These are phyloP conservation scores for Protea cynaroides DNA, from an alignment of 164 flowering plant species.

Conservation along the genomic window DNA sequence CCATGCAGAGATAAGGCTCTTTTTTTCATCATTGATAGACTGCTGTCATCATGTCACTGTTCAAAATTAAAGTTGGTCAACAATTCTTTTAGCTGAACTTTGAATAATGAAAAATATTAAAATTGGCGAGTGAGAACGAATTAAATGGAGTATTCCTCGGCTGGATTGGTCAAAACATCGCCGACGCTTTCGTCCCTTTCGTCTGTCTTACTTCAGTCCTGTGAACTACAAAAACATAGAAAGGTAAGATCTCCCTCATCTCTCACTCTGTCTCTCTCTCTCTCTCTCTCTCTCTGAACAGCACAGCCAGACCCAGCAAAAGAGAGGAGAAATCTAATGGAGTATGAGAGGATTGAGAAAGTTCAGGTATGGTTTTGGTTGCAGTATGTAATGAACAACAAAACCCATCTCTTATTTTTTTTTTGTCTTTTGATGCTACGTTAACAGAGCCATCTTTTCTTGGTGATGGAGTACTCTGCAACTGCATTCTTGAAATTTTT, in stretches of 20 bases:
- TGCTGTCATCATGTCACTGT: no score
- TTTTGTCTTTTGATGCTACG: background rate
- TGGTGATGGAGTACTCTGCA: background rate
- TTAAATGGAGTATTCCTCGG: background rate
- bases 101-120: background rate
- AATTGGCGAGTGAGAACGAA: constrained; percentile 2
- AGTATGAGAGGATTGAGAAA: constrained; percentile 88
- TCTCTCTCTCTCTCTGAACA: background rate
- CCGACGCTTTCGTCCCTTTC: constrained; percentile 11
- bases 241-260: background rate
- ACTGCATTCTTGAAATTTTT: background rate
- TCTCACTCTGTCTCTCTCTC: background rate
- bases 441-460: background rate
- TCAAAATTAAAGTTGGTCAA: no score
- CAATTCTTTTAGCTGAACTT: no score
- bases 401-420: constrained; percentile 7
- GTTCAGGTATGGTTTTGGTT: constrained; percentile 45
- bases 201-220: background rate
- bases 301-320: background rate
- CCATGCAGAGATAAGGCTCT: no score
- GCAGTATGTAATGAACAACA: background rate
- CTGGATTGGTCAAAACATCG: constrained; percentile 12
- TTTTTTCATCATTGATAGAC: no score
- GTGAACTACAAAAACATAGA: background rate
- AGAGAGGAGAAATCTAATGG: constrained; percentile 44